A percentile compares a stretch with the other conserved stretches of the same genome.
Conservation (phyloP, 2,329 filamentous ascomycete genomes). For the Chrysoporthe puriensis region DNA sequence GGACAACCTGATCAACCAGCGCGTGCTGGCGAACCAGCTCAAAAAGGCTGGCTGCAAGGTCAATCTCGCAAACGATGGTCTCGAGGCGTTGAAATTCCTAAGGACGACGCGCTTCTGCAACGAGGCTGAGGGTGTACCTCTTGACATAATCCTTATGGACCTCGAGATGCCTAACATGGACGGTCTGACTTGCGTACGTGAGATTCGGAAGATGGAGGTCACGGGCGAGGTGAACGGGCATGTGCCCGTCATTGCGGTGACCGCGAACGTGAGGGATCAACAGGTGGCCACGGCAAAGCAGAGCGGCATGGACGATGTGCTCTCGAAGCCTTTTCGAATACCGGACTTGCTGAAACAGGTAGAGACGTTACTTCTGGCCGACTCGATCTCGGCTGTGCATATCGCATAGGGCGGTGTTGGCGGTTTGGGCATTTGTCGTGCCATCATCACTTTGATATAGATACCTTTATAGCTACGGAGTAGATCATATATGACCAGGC, state of each 20-base stretch:
- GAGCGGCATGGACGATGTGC: slow-evolving; percentile 54
- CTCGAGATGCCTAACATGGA: slow-evolving; percentile 56
- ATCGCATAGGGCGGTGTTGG: slow-evolving; percentile 5
- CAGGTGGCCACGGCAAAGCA: slow-evolving; percentile 43
- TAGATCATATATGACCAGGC: background rate
- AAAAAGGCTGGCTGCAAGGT: slow-evolving; percentile 62
- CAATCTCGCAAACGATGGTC: slow-evolving; percentile 64
- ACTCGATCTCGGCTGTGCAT: slow-evolving; percentile 14
- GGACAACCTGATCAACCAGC: slow-evolving; percentile 71
- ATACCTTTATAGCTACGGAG: background rate
- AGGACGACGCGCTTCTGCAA: slow-evolving; percentile 38
- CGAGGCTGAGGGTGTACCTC: slow-evolving; percentile 25
- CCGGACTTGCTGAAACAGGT: slow-evolving; percentile 49
- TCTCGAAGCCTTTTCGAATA: slow-evolving; percentile 62
- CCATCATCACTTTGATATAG: background rate
- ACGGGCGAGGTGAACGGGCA: slow-evolving; percentile 38
- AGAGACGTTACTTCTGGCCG: slow-evolving; percentile 34
- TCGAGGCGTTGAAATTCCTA: slow-evolving; percentile 55
- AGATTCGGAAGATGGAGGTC: slow-evolving; percentile 45
- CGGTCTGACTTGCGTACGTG: slow-evolving; percentile 46
- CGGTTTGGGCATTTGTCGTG: background rate
- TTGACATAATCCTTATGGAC: slow-evolving; percentile 51
- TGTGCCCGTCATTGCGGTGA: slow-evolving; percentile 51
- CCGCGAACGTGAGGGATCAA: slow-evolving; percentile 48
- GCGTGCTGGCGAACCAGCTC: slow-evolving; percentile 67